A percentile compares a stretch with the other conserved stretches of the same genome.
Evolutionary conservation across 768 basidiomycete species (phyloP).

Genomic region (Dentipellis sp.): DNA sequence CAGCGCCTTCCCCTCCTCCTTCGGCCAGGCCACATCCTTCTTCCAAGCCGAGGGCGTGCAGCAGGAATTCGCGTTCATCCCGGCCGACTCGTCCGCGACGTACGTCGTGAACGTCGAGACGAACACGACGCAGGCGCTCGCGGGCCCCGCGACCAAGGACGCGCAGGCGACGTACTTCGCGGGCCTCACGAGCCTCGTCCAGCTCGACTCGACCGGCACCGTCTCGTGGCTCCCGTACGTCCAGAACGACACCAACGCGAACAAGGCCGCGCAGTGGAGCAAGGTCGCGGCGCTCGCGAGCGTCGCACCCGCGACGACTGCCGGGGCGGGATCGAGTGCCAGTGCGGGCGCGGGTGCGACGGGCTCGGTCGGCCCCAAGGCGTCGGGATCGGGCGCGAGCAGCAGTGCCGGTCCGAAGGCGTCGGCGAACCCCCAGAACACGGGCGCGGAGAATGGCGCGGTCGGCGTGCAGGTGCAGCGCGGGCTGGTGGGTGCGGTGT

Average conservation of each 20-base stretch:
- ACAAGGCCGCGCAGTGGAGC: constrained; percentile 41
- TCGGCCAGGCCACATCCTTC: constrained; percentile 64
- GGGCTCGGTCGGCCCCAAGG: neutral
- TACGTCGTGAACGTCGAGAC: constrained; percentile 68
- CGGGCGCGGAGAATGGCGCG: neutral
- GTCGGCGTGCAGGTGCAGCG: neutral
- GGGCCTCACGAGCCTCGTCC: constrained; percentile 49
- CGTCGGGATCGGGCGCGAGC: neutral
- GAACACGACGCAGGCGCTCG: constrained; percentile 54
- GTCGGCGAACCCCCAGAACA: neutral
- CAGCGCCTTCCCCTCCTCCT: constrained; percentile 57
- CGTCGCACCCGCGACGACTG: constrained; percentile 29
- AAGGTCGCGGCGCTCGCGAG: constrained; percentile 33
- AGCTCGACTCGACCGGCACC: constrained; percentile 52
- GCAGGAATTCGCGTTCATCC: constrained; percentile 69
- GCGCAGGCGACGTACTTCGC: constrained; percentile 55
- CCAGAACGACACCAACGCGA: constrained; percentile 31
- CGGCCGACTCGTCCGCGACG: constrained; percentile 61
- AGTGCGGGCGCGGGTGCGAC: neutral
- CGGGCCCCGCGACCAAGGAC: constrained; percentile 54
- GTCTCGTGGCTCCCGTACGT: constrained; percentile 55
- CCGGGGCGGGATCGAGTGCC: neutral
- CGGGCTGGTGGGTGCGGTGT: neutral
- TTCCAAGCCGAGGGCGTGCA: constrained; percentile 54
- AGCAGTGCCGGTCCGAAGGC: neutral